A percentile compares a stretch with the other conserved stretches of the same genome.
Evolutionary conservation across 495 filamentous ascomycete species (phyloP).

Genomic region (Talaromyces stipitatus): DNA sequence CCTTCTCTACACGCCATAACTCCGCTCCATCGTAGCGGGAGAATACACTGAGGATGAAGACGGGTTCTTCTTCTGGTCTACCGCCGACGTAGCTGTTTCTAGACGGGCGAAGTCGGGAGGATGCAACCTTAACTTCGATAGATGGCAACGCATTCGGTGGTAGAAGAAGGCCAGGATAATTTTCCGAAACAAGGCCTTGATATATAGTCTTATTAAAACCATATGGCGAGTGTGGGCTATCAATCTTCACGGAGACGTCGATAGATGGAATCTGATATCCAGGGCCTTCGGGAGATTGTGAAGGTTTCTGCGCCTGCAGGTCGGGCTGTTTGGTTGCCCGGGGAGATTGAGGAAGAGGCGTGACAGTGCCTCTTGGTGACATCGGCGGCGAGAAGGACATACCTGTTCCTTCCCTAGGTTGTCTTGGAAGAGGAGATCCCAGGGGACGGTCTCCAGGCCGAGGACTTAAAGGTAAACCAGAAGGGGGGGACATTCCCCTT

Average conservation of each 20-base stretch:
- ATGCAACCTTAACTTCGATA: constrained; percentile 77
- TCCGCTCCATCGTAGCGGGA: constrained; percentile 70
- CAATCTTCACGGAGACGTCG: constrained; percentile 30
- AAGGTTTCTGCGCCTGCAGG: constrained; percentile 6
- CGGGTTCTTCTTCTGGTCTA: constrained; percentile 76
- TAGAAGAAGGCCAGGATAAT: constrained; percentile 74
- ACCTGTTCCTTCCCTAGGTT: constrained; percentile 43
- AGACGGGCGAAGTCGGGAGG: constrained; percentile 88
- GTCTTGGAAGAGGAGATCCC: constrained; percentile 63
- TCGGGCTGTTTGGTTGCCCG: constrained; percentile 45
- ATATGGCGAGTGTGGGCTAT: constrained; percentile 23
- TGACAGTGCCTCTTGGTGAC: constrained; percentile 51
- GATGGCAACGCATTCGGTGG: constrained; percentile 88
- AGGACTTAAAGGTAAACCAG: constrained; percentile 83
- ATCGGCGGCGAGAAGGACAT: constrained; percentile 53
- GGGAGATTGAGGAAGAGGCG: constrained; percentile 62
- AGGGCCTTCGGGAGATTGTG: constrained; percentile 7
- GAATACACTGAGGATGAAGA: constrained; percentile 84
- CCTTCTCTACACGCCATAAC: constrained; percentile 91
- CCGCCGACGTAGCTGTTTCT: constrained; percentile 71
- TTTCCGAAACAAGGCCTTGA: constrained; percentile 67
- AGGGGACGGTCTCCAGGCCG: constrained; percentile 70
- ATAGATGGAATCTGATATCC: constrained; percentile 28
- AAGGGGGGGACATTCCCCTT: constrained; percentile 44
- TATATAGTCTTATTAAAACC: constrained; percentile 35